Evolutionary conservation across 306 rosid species (phyloP).

Genomic region (Ammopiptanthus mongolicus): DNA sequence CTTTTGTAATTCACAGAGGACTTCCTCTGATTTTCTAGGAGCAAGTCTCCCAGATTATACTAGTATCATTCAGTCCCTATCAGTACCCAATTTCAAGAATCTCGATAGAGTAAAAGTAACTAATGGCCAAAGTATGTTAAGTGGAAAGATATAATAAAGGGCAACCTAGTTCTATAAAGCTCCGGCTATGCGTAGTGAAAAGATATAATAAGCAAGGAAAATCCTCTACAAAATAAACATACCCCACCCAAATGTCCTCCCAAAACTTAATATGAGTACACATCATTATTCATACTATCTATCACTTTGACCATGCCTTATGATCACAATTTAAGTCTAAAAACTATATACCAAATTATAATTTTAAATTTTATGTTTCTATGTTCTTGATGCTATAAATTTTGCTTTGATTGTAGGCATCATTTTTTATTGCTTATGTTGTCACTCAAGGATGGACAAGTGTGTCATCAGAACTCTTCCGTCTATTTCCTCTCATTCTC

Average conservation of each 20-base stretch:
- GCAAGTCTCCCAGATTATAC: too few relatives aligned
- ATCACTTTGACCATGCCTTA: constrained; percentile 8
- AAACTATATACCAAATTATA: background rate
- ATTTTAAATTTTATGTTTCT: background rate
- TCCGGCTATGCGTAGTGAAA: too few relatives aligned
- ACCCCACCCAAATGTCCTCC: too few relatives aligned
- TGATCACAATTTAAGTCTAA: background rate
- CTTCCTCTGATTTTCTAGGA: too few relatives aligned
- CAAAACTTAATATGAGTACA: background rate
- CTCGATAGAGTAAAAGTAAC: background rate
- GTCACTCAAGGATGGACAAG: constrained; percentile 97
- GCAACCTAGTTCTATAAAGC: too few relatives aligned
- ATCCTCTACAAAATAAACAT: background rate
- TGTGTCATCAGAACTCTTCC: constrained; percentile 72
- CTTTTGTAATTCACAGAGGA: too few relatives aligned
- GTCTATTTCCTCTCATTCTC: constrained; percentile 51
- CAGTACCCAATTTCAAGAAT: background rate
- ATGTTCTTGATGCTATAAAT: constrained; percentile 23
- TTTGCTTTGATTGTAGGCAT: constrained; percentile 58
- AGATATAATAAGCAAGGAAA: background rate
- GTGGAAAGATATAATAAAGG: background rate
- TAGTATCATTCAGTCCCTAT: too few relatives aligned
- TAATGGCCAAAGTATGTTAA: background rate
- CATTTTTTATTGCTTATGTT: constrained; percentile 90
- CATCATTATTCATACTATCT: background rate